Percentiles rank a stretch among this genome's conserved stretches.
These are phyloP conservation scores for Gymnopus androsaceus DNA, from an alignment of 1,284 basidiomycete genomes.

Conservation along the genomic window DNA sequence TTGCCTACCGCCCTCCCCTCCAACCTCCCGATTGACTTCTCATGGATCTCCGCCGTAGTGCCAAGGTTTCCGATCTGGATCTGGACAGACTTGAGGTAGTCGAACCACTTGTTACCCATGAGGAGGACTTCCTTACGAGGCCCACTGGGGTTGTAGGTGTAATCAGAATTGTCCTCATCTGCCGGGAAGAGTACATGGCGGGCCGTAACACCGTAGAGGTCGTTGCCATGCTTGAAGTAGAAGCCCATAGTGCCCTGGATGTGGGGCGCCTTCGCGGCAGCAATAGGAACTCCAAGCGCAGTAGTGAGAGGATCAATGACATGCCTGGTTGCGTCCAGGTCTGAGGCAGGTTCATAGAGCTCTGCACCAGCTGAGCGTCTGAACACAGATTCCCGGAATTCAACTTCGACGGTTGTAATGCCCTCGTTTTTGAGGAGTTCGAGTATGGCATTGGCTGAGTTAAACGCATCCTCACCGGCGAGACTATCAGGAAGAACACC, in stretches of 20 bases:
- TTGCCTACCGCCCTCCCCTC: constrained; percentile 18
- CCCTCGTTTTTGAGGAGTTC: constrained; percentile 17
- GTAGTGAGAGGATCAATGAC: constrained; percentile 29
- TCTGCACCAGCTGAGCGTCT: constrained; percentile 10
- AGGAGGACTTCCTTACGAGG: constrained; percentile 37
- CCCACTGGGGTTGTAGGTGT: constrained; percentile 23
- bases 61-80: constrained; percentile 30
- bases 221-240: constrained; percentile 28
- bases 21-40: constrained; percentile 6
- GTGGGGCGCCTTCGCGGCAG: constrained; percentile 25
- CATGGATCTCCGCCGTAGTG: constrained; percentile 13
- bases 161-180: constrained; percentile 20
- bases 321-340: constrained; percentile 22
- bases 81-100: constrained; percentile 34
- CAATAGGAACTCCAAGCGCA: constrained; percentile 29
- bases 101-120: constrained; percentile 36
- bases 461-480: constrained; percentile 23
- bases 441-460: constrained; percentile 19
- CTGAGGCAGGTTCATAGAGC: constrained; percentile 23
- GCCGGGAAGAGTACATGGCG: constrained; percentile 34
- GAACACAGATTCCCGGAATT: constrained; percentile 28
- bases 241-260: constrained; percentile 30
- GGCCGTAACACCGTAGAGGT: constrained; percentile 37
- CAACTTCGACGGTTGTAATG: constrained; percentile 29
- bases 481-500: constrained; percentile 24